Base-by-base conservation (phyloP, 1,139 yeast genomes). In the Geotrichum restrictum region DNA sequence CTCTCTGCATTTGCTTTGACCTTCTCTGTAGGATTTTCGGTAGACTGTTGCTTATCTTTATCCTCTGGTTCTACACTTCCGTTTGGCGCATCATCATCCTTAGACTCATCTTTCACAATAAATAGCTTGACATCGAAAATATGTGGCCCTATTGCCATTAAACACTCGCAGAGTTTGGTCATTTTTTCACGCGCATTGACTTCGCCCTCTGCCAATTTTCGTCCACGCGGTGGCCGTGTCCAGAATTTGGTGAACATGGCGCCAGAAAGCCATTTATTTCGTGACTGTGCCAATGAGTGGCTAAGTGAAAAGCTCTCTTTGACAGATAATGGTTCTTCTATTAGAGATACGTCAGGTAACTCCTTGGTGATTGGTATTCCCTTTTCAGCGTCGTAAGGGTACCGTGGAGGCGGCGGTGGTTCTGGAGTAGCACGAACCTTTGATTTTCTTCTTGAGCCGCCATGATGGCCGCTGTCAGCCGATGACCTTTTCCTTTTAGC, bases 91-190 rank as follows among this genome's bases (percentile, higher is more conserved):
- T 34, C 49, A 11, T 24, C 64, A 69, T 63, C 67, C 56, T 67
- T 68, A 69, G 66, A 65, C 69, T 67, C 95, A 62, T 88, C 95
- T 61, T 88, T 87, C 49, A 89, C 81, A 24, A 89, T 83, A 67
- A 87, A 93, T 44, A 93, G 68, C 57, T 95, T 74, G 5, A 85
- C 78, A 42, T 84, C 89, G 66, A 88, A 87, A 0, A 73, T 70
- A 69, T 93, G 98, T 0, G 96, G 96, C 0, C 97, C 98, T 37
- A 86, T 74, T 4, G 76, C 74, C 71, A 89, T 69, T 0, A 74
- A 71, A 54, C 91, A 82, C 60, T 91, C 97, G 62, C 94, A 81
- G 55, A 93, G 71, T 64, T 88, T 88, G 54, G 88, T 86, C 96
- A 91, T 89, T 51, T 83, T 83, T 60, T 93, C 98, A 60, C 95